A percentile compares a stretch with the other conserved stretches of the same genome.
These are phyloP conservation scores for Pseudogymnoascus sp. DNA, from an alignment of 2,329 filamentous ascomycete genomes.

Conservation along the genomic window DNA sequence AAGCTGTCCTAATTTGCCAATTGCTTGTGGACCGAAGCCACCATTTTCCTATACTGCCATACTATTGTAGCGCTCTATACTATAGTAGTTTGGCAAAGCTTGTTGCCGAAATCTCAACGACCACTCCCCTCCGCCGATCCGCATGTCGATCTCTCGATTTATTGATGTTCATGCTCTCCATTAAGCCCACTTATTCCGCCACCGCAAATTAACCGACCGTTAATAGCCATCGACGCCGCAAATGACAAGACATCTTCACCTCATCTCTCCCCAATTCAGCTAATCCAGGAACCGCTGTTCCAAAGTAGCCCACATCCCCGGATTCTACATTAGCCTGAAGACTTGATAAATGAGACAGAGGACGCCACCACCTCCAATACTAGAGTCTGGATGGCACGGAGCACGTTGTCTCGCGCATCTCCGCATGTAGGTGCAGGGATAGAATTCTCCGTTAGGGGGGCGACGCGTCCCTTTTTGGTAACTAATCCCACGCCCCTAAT, in stretches of 20 bases:
- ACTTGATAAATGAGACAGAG: background rate
- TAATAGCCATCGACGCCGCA: background rate
- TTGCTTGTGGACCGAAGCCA: background rate
- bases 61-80: background rate
- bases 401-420: background rate
- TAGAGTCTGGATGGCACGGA: background rate
- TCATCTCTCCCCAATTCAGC: background rate
- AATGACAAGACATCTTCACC: background rate
- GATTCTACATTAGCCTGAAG: conserved; percentile 7
- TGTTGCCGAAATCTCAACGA: background rate
- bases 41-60: background rate
- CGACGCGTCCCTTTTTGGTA: background rate
- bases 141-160: background rate
- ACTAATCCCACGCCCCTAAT: background rate
- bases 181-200: conserved; percentile 4
- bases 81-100: conserved; percentile 1
- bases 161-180: background rate
- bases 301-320: conserved; percentile 4
- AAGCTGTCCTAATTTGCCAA: background rate
- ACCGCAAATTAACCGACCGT: conserved; percentile 6
- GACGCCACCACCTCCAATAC: background rate
- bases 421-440: background rate
- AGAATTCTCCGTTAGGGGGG: background rate
- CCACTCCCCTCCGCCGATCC: background rate
- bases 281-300: background rate